Base-by-base conservation (phyloP, 768 basidiomycete species). In the Amanita molliuscula region DNA sequence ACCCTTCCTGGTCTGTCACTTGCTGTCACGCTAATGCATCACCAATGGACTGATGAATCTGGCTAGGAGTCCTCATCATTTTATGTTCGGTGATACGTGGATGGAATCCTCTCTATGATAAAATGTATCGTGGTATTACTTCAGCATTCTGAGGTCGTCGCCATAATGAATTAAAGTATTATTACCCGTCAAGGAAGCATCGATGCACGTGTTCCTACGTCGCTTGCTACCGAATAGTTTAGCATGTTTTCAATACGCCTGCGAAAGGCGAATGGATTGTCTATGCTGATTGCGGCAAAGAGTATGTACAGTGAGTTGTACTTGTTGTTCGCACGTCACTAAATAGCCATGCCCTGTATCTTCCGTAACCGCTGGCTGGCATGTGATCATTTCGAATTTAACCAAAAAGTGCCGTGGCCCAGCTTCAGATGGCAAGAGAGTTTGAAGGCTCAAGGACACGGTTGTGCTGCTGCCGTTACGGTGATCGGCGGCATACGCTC, bases 241-340 rank as follows among this genome's bases (percentile, higher is more conserved):
- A 77, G 74, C 80, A 75, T 63, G 61, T 75, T 10, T 57, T 68
- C 16, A 68, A 75, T 47, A 69, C 78, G 67, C 73, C 78, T 0
- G 53, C 59, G 0, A 54, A 62, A 23, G 65, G 69, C 36, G 69
- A 69, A 28, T 79, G 77, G 76, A 54, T 74, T 20, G 71, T 66
- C 1, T 78, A 70, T 53, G 62, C 75, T 4, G 68, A 77, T 37
- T 73, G 78, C 73, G 72, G 76, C 2, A 62, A 63, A n/a, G 71
- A 72, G 62, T 81, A 71, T 54, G 62, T 81, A 71, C 54, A 78
- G 79, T 73, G 41, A 1, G 68, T 1, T 21, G 23, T 36, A 35
- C 33, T 33, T 15, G 33, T 33, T 15, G 15, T 33, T 7, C 3
- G 33, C 3, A 3, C 15, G 33, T 9, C 33, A 2, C 35, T 15